phyloP scores from a whole-genome alignment of 768 basidiomycete genomes.

The Symmetrospora coprosmae region DNA sequence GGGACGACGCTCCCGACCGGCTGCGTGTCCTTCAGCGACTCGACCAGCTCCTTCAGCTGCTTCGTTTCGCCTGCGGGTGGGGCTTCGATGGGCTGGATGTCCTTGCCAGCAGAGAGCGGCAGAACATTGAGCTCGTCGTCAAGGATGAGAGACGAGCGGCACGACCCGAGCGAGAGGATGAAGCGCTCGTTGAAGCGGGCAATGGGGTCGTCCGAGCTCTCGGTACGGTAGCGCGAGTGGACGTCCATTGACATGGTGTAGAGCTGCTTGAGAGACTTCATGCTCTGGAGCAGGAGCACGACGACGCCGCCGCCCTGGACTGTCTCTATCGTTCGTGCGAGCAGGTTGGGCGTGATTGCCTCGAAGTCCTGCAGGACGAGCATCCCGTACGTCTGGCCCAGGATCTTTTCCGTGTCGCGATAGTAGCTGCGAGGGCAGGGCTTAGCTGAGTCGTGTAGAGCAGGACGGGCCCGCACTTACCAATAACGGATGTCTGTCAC shows the following conservation, averaged over 20 bases:
- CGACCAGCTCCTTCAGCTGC: constrained; percentile 57
- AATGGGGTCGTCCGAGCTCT: constrained; percentile 50
- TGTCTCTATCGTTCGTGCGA: constrained; percentile 93
- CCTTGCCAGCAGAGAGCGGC: constrained; percentile 86
- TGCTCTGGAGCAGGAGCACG: constrained; percentile 79
- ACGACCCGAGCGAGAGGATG: constrained; percentile 88
- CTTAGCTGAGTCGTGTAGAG: background rate
- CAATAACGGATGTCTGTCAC: constrained; percentile 99
- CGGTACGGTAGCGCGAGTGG: constrained; percentile 83
- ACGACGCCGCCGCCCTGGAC: constrained; percentile 79
- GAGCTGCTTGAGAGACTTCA: constrained; percentile 78
- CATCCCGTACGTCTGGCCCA: constrained; percentile 97
- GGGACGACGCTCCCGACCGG: constrained; percentile 78
- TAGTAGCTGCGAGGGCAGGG: constrained; percentile 51
- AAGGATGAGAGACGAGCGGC: constrained; percentile 77
- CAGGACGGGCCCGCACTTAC: constrained; percentile 40
- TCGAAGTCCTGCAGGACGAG: constrained; percentile 94
- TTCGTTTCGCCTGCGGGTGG: constrained; percentile 38
- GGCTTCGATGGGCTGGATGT: constrained; percentile 53
- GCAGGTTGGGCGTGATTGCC: constrained; percentile 89
- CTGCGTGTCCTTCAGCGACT: constrained; percentile 62
- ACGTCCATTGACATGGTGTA: constrained; percentile 93
- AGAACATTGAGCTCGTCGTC: constrained; percentile 97
- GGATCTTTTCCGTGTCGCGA: constrained; percentile 89
- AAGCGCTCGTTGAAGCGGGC: constrained; percentile 98